Evolutionary conservation across 2,329 filamentous ascomycete species (phyloP), one percentile per base, ranked within the genome.

Genomic region (Clonostachys rhizophaga): DNA sequence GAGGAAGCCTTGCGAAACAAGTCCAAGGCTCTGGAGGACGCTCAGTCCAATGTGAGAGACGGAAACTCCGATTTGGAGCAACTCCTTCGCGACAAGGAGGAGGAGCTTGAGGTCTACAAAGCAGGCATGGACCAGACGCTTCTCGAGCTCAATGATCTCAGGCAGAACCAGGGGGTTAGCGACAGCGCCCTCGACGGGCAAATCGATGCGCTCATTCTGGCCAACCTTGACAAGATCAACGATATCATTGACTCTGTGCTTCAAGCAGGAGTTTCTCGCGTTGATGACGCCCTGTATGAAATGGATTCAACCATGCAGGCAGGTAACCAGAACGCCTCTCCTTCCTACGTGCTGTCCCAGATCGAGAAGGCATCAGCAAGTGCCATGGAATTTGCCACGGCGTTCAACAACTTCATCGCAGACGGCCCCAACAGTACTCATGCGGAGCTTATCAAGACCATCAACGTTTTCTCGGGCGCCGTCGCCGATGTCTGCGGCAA

Each of bases 361-460:
- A 91, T 97, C 49, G 94, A 99, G 64, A 99, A 97, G 73, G 91
- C 94, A 1, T 94, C 91, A 8, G 84, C 91, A 10, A 95, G 85
- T 54, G 90, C 94, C 12, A 97, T 95, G 67, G 94, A 99, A 64
- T 99, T 99, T 67, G 94, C 92, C 2, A 97, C 92, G 0, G 86
- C 94, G 0, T 99, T 97, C 77, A 99, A 96, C 74, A 95, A 95
- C 68, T 97, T 95, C 66, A 95, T 99, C 58, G 94, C 92, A 8
- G 94, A 99, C 62, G 94, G 94, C 0, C 91, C 92, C 6, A 95
- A 91, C 65, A 90, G 89, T 62, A 85, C 84, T 10, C 90, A 96
- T 60, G 82, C 87, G 3, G 91, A 96, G 50, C 87, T 99, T 51
- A 97, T 97, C 67, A 91, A 91, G 63, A 89, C 90, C 1, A 88